Evolutionary conservation across 768 basidiomycete genomes (phyloP).

Genomic region (Plicaturopsis crispa): DNA sequence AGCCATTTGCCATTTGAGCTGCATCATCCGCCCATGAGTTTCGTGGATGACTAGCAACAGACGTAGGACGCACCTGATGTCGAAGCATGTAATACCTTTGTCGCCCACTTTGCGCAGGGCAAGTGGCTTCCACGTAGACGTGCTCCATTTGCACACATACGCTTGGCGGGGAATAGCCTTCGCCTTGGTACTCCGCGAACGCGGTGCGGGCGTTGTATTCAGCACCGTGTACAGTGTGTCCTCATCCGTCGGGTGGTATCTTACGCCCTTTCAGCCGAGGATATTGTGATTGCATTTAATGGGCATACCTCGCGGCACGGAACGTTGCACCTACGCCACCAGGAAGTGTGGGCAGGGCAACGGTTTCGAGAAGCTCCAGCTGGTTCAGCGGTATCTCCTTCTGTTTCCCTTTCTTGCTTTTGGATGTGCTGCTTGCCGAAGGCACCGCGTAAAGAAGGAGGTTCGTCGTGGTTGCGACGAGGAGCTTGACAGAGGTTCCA

Average conservation of each 20-base stretch:
- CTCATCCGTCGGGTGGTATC: conserved; percentile 47
- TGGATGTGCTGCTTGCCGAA: conserved; percentile 12
- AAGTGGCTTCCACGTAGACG: conserved; percentile 57
- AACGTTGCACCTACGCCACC: conserved; percentile 50
- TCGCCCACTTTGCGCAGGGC: conserved; percentile 69
- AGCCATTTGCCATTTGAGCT: conserved; percentile 79
- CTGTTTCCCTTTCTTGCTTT: conserved; percentile 27
- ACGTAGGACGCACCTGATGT: conserved; percentile 57
- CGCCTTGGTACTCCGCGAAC: conserved; percentile 45
- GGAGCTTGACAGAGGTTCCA: conserved; percentile 43
- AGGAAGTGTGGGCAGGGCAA: conserved; percentile 46
- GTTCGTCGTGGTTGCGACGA: conserved; percentile 57
- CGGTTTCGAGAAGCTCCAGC: conserved; percentile 38
- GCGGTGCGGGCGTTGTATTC: conserved; percentile 62
- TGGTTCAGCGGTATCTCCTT: conserved; percentile 21
- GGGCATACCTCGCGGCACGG: conserved; percentile 49
- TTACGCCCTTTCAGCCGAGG: too few species aligned
- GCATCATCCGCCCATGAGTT: conserved; percentile 6
- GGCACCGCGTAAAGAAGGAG: conserved; percentile 60
- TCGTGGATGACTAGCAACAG: conserved; percentile 4
- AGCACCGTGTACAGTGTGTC: conserved; percentile 60
- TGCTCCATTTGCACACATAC: conserved; percentile 69
- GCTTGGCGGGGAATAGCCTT: conserved; percentile 52
- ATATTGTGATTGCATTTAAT: neutral
- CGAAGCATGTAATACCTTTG: conserved; percentile 80